phyloP scores from a whole-genome alignment of 106 monocot genomes.

The Iris macrosiphon region DNA sequence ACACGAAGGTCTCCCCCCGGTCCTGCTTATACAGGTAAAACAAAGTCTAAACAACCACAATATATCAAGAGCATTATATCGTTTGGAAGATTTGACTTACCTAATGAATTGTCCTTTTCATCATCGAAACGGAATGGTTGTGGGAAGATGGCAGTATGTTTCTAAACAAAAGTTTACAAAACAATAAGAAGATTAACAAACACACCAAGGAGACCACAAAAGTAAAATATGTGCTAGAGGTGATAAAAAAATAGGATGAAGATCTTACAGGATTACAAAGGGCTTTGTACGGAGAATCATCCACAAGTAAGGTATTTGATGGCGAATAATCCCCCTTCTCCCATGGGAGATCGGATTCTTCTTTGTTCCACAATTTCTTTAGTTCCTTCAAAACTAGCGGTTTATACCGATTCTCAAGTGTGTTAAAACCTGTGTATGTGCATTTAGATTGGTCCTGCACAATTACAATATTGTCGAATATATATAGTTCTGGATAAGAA shows the following conservation, averaged over 20 bases:
- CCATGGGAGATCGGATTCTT: constrained; percentile 66
- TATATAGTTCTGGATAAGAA: too few relatives aligned
- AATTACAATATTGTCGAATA: background rate
- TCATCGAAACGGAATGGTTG: constrained; percentile 38
- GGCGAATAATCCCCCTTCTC: constrained; percentile 57
- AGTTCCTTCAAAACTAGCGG: constrained; percentile 89
- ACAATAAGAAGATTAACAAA: background rate
- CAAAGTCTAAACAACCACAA: background rate
- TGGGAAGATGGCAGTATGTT: constrained; percentile 82
- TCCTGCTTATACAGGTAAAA: constrained; percentile 24
- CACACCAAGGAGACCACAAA: background rate
- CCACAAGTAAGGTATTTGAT: constrained; percentile 82
- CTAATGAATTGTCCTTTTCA: constrained; percentile 57
- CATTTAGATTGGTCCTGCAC: constrained; percentile 73
- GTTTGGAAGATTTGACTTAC: constrained; percentile 28
- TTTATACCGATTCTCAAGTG: constrained; percentile 51
- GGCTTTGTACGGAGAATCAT: constrained; percentile 98
- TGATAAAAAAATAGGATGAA: constrained; percentile 2
- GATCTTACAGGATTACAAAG: constrained; percentile 82
- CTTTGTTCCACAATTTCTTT: constrained; percentile 72
- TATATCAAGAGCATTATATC: background rate
- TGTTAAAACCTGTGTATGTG: constrained; percentile 63
- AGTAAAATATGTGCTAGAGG: background rate
- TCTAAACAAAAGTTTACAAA: constrained; percentile 23
- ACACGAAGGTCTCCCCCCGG: constrained; percentile 64